Evolutionary conservation across 331 rosid species (phyloP).

Genomic region (Arachis monticola): DNA sequence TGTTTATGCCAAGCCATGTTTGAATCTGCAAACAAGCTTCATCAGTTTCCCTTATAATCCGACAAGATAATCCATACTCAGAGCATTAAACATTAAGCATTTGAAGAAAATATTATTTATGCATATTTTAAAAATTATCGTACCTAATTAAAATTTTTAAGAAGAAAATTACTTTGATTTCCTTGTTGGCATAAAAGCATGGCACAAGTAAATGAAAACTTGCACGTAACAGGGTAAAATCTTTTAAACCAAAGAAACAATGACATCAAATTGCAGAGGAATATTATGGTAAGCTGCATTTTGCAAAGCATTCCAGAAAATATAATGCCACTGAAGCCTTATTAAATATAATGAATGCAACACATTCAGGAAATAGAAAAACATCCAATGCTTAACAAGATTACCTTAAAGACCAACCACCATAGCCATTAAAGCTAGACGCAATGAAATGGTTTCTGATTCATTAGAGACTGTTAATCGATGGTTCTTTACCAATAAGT

Average conservation of each 20-base stretch:
- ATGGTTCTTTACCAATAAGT: no score
- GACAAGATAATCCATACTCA: constrained; percentile 14
- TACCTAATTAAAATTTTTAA: not conserved
- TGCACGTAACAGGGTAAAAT: not conserved
- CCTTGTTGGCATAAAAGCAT: constrained; percentile 8
- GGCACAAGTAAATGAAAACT: not conserved
- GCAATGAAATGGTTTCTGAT: no score
- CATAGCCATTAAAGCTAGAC: constrained; percentile 7
- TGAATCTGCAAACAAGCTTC: constrained; percentile 10
- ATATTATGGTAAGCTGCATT: no score
- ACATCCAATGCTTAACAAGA: not conserved
- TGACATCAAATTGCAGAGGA: constrained; percentile 11
- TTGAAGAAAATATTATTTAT: not conserved
- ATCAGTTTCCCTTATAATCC: constrained; percentile 5
- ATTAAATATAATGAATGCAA: not conserved
- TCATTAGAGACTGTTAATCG: no score
- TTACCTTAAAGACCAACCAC: not conserved
- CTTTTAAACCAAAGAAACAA: constrained; percentile 1
- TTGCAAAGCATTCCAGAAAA: no score
- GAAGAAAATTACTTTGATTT: constrained; percentile 4
- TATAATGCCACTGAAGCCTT: not conserved
- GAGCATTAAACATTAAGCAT: not conserved
- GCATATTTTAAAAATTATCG: no score
- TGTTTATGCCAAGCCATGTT: constrained; percentile 15
- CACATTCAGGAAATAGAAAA: not conserved